Conservation (phyloP, 495 filamentous ascomycete genomes). For the Margaritispora aquatica region DNA sequence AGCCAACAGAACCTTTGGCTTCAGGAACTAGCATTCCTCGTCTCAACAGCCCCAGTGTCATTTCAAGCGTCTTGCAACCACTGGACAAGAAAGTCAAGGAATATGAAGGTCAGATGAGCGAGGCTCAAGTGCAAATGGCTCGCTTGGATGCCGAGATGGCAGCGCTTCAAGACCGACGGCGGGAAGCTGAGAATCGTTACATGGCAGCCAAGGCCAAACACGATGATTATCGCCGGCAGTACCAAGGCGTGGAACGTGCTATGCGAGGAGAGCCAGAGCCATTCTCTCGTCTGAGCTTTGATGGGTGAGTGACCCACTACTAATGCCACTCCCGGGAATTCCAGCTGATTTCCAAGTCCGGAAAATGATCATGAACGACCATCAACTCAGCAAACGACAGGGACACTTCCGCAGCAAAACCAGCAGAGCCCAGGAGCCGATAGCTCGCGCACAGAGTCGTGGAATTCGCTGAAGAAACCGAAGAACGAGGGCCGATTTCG, state of each 20-base stretch:
- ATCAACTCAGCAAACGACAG: not conserved
- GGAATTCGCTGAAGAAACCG: not conserved
- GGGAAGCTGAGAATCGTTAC: not conserved
- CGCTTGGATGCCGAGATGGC: not conserved
- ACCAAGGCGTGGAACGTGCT: not conserved
- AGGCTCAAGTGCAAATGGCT: not conserved
- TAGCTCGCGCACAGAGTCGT: not conserved
- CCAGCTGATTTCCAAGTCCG: not conserved
- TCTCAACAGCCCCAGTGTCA: not conserved
- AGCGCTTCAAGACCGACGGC: not conserved
- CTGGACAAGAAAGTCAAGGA: not conserved
- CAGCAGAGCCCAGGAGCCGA: not conserved
- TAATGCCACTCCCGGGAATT: not conserved
- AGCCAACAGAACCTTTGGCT: not conserved
- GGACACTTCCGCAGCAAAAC: not conserved
- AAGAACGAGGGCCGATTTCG: not conserved
- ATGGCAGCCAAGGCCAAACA: not conserved
- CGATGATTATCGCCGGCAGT: not conserved
- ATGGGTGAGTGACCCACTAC: not conserved
- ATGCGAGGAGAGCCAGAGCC: not conserved
- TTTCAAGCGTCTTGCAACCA: not conserved
- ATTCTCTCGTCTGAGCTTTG: not conserved
- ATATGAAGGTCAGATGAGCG: not conserved
- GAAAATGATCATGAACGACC: not conserved
- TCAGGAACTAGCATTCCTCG: not conserved